phyloP scores from a whole-genome alignment of 306 rosid genomes.

The Herpetospermum pedunculosum region DNA sequence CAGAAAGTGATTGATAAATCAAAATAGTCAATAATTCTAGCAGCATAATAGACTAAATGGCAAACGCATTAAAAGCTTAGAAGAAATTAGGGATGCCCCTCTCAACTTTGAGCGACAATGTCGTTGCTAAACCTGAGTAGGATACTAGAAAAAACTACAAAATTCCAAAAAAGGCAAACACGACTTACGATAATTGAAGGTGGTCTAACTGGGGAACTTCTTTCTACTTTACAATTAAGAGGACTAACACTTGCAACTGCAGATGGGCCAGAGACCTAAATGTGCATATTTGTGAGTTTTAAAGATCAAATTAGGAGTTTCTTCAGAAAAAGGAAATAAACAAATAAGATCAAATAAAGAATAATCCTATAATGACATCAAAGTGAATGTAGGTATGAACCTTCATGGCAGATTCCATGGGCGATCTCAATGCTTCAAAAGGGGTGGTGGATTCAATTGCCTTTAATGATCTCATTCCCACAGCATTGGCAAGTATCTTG shows the following conservation, averaged over 20 bases:
- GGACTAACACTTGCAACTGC: slow-evolving; percentile 40
- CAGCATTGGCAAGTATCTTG: slow-evolving; percentile 65
- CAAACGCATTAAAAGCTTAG: not conserved
- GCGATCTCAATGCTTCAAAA: slow-evolving; percentile 59
- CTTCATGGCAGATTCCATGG: slow-evolving; percentile 62
- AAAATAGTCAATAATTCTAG: slow-evolving; percentile 24
- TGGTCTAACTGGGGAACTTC: slow-evolving; percentile 68
- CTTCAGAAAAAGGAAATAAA: not conserved
- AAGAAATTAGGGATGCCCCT: slow-evolving; percentile 1
- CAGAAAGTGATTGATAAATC: slow-evolving; percentile 8
- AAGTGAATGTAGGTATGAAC: slow-evolving; percentile 24
- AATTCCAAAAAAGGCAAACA: not conserved
- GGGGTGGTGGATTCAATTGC: slow-evolving; percentile 40
- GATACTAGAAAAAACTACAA: not conserved
- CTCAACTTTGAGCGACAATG: too few relatives aligned
- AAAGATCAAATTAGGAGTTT: slow-evolving; percentile 9
- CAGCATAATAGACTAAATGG: slow-evolving; percentile 2
- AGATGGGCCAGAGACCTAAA: slow-evolving; percentile 51
- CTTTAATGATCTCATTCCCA: slow-evolving; percentile 50
- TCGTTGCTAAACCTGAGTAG: not conserved
- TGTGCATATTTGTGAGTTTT: not conserved
- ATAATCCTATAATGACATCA: not conserved
- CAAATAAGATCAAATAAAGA: not conserved
- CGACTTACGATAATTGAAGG: slow-evolving; percentile 51
- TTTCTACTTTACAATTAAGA: slow-evolving; percentile 64